Base-by-base conservation (phyloP, 331 rosid species). In the Arachis monticola region DNA sequence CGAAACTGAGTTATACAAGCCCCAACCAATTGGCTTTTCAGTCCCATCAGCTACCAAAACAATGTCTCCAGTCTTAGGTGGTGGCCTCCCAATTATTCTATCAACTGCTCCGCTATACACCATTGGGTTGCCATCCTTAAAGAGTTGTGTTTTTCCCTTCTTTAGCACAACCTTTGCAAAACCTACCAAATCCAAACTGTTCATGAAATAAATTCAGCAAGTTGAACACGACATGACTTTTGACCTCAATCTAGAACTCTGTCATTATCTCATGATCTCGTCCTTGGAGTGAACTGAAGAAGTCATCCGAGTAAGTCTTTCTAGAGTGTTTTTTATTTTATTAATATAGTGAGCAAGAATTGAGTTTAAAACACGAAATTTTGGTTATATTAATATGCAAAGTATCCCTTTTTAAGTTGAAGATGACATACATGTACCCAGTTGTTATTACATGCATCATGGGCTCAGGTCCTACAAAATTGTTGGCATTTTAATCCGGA, bases 81-180 rank as follows among this genome's bases (percentile, higher is more conserved):
- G 97, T 12, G 97, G 98, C 77, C 89, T 84, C 67, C 98, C 98
- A 31, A 91, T 80, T 47, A 93, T 88, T 87, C 97, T 88, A 77
- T 91, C 98, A 48, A 89, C 93, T 3, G 98, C 98, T 63, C 98
- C 97, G 69, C 98, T 91, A 76, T 93, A 91, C 45, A 91, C 97
- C 97, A 91, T 93, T 40, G 98, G 97, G 73, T 93, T 93, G 11
- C 98, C 98, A 87, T 89, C 96, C 88, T 93, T 93, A 82, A 93
- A 93, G 73, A 91, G 88, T 27, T 93, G 97, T 13, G 98, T 82
- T 88, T 93, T 93, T 72, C 96, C 98, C 82, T 90, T 93, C 67
- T 93, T 93, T 6, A 93, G 86, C 14, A 93, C 96, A 62, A 93
- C 95, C 85, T 83, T 93, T 31, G 97, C 96, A 79, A 90, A 42